Evolutionary conservation across 148 eudicot genomes (phyloP).

Genomic region (Silene latifolia): DNA sequence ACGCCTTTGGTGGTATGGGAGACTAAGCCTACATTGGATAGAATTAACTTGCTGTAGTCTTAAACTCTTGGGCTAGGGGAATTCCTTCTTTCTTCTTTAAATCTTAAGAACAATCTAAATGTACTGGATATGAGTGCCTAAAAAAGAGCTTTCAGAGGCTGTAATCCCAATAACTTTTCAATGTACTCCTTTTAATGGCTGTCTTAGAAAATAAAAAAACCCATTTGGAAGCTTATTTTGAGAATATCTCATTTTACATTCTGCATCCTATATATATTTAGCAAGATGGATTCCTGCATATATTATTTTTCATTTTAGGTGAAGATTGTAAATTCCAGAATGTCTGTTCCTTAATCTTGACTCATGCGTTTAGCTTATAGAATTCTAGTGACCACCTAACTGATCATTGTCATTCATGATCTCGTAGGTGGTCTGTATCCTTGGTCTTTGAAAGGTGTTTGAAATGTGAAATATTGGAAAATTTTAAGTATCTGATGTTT

Average conservation of each 20-base stretch:
- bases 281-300: conserved; percentile 4
- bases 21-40: too few species aligned
- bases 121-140: too few species aligned
- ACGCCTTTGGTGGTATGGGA: too few species aligned
- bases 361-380: not conserved
- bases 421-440: not conserved
- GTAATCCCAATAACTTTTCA: not conserved
- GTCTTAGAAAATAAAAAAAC: not conserved
- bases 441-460: not conserved
- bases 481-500: not conserved
- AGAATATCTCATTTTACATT: not conserved
- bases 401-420: not conserved
- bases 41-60: too few species aligned
- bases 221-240: not conserved
- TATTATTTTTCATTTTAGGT: not conserved
- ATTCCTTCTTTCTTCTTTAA: too few species aligned
- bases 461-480: not conserved
- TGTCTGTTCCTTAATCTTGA: not conserved
- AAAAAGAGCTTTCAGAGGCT: not conserved
- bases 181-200: not conserved
- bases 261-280: not conserved
- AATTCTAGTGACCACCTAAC: not conserved
- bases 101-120: too few species aligned
- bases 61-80: too few species aligned
- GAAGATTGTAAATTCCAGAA: not conserved